Evolutionary conservation across 2,329 filamentous ascomycete species (phyloP), one percentile per base, ranked within the genome.

Genomic region (Basipetospora chlamydospora): DNA sequence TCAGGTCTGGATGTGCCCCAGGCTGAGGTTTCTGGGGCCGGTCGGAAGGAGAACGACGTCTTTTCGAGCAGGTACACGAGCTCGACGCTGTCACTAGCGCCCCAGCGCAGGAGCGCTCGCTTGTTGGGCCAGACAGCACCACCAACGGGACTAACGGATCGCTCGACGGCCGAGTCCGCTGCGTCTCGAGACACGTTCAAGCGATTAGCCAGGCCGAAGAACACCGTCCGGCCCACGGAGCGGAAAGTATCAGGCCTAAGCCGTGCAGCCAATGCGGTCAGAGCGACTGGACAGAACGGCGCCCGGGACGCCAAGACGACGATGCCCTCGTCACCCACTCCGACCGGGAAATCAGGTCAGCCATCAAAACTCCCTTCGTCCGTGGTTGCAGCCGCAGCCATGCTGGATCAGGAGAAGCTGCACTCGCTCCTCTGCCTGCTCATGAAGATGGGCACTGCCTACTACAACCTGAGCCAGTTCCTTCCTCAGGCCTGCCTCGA

Each of bases 381-480:
- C 3, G 35, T 38, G n/a, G 35, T 28, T 10, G 35, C 35, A 8
- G 35, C 35, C 3, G 35, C 35, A 2, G 35, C 28, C 21, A 22
- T 25, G 22, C 16, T 38, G 13, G 35, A 38, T 26, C 35, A 38
- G 29, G 35, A 30, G 17, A 41, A 35, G 15, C 31, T 41, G 9
- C 35, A 39, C 18, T 20, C 39, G 13, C 17, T 38, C 18, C 35
- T 45, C 6, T 28, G 20, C 20, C 33, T 46, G 5, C 17, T 46
- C 12, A 17, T 28, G 17, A 45, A 39, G 35, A 15, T 46, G 6
- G 42, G 42, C 10, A 23, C 31, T 10, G 44, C 39, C 2, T 46
- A 46, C 33, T 43, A 46, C 22, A 38, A 42, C 28, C 41, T 46
- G 2, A 42, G 38, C 35, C 41, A 41, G 17, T 45, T 45, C 37